Percentiles rank a stretch among this genome's conserved stretches.
These are phyloP conservation scores for Ophiostoma montium DNA, from an alignment of 2,329 filamentous ascomycete genomes.

Conservation along the genomic window DNA sequence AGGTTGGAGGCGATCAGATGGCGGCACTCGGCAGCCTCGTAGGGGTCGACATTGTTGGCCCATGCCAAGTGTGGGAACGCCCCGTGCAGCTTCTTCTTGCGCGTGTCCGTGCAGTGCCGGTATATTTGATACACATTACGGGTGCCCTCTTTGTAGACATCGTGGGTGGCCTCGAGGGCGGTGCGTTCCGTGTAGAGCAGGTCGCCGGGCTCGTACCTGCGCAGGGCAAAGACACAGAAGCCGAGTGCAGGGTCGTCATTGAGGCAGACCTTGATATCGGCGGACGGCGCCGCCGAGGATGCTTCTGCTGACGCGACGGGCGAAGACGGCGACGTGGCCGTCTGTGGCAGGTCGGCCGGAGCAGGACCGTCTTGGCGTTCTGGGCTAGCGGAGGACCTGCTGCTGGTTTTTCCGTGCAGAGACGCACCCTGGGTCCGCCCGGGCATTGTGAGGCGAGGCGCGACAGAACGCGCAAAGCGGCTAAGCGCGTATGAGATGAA, in stretches of 20 bases:
- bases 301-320: background rate
- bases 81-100: constrained; percentile 11
- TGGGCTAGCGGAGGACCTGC: background rate
- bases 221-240: constrained; percentile 19
- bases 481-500: background rate
- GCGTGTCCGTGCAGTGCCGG: background rate
- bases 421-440: background rate
- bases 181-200: constrained; percentile 17
- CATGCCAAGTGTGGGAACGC: constrained; percentile 13
- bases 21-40: constrained; percentile 9
- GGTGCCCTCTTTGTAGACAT: constrained; percentile 8
- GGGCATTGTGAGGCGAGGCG: background rate
- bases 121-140: constrained; percentile 11
- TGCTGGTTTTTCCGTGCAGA: background rate
- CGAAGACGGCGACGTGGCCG: too few relatives aligned
- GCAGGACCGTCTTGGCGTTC: background rate
- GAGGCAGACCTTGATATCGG: constrained; percentile 10
- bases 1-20: constrained; percentile 7
- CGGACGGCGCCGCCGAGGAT: background rate
- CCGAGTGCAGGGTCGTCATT: constrained; percentile 14
- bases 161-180: constrained; percentile 14
- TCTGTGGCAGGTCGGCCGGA: background rate
- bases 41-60: constrained; percentile 10
- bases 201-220: constrained; percentile 14
- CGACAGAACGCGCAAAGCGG: background rate